Evolutionary conservation across 2,329 filamentous ascomycete genomes (phyloP), one percentile per base, ranked within the genome.

Genomic region (Botrytis elliptica): DNA sequence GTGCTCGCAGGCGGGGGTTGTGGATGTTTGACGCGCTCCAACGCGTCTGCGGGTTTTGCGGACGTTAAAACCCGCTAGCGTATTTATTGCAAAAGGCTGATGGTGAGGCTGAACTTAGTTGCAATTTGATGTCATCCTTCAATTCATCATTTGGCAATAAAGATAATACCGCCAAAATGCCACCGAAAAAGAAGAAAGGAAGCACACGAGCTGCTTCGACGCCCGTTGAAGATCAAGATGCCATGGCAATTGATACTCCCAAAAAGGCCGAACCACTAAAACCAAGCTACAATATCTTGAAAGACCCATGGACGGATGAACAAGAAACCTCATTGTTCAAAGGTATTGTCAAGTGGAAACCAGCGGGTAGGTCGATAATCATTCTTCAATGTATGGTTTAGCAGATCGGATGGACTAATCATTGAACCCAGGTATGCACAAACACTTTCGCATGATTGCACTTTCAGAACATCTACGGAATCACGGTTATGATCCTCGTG

Each of bases 301-400:
- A 89, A 73, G 93, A 95, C 77, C 89, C 91, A 40, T 99, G 96
- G 96, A 98, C 94, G 6, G 95, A 97, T 79, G 95, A 98, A 80
- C 96, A 99, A 83, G 92, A 97, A 77, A 94, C 93, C 1, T 95
- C 94, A 59, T 87, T 99, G 0, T 94, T 97, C 84, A 98, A 98
- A 81, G 94, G 91, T 70, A 92, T 98, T 77, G 95, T 98, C 77
- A 89, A 91, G 81, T 97, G 93, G 92, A 99, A 99, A 82, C 96
- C 96, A n/a, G 95, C 95, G 59, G 95, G 94, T 93, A 81, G 77
- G 83, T 42, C 29, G n/a, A 3, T 44, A 29, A 20, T 25, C 22
- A n/a, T 33, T 52, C 14, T 38, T 33, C 8, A 33, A n/a, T 69
- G 33, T 8, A 29, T 72, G 67, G 59, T 42, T 14, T 22, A 44